Evolutionary conservation across 2,329 filamentous ascomycete genomes (phyloP), one percentile per base, ranked within the genome.

Genomic region (Cladosporium sp.): DNA sequence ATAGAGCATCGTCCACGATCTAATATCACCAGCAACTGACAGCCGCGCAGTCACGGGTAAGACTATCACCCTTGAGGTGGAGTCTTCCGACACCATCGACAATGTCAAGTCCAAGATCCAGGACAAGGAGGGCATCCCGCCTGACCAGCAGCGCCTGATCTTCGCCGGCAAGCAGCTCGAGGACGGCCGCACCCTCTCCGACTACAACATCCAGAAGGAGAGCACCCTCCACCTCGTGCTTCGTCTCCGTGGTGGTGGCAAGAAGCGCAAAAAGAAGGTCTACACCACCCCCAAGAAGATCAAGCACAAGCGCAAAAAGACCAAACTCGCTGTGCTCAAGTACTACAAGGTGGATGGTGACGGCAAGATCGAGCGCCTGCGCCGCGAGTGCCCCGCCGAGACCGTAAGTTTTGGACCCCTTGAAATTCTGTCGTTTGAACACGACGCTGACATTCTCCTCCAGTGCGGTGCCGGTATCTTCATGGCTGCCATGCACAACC

Each of bases 271-370:
- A 89, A 95, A 95, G 90, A 98, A 98, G 91, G 93, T 98, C 68
- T 98, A 98, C 88, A 97, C 89, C 75, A 98, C 93, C 72, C 93
- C 93, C 77, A 98, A 98, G 91, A 98, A 98, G 90, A 98, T 98
- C 87, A 98, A 98, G 93, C 93, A 98, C 87, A 98, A 98, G 91
- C 87, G 90, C 83, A 98, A 97, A 90, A 98, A 98, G 92, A 95
- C 88, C 85, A 98, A 98, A 87, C 82, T 98, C 77, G 93, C 93
- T 71, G 92, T 98, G 68, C 91, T 98, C 77, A 98, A 98, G 87
- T 98, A 98, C 89, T 98, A 98, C 89, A 98, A 98, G 89, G 93
- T 98, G 70, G 93, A 97, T 77, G 89, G 88, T 69, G 93, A 98
- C 72, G 93, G 95, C 79, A 97, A 97, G 87, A 97, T 98, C 70